Evolutionary conservation across 179 eudicot species (phyloP).

Genomic region (Pouteria campechiana): DNA sequence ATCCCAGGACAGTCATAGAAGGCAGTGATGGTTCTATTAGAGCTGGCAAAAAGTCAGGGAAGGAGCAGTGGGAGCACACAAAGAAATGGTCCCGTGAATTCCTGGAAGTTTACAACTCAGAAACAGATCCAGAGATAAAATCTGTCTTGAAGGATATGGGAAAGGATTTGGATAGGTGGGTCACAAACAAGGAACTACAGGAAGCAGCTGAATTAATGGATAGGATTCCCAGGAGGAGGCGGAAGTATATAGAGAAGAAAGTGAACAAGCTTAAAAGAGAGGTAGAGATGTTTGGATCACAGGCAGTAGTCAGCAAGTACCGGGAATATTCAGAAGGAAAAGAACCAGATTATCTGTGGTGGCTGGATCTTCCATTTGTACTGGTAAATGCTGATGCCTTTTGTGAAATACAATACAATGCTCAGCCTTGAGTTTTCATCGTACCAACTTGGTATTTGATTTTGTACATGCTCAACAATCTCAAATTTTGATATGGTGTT

Average conservation of each 20-base stretch:
- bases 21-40: constrained; percentile 75
- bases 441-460: too few relatives aligned
- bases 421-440: too few relatives aligned
- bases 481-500: too few relatives aligned
- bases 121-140: constrained; percentile 71
- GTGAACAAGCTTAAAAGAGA: constrained; percentile 71
- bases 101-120: constrained; percentile 67
- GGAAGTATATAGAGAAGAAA: constrained; percentile 49
- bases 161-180: constrained; percentile 92
- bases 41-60: constrained; percentile 76
- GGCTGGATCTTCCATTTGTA: constrained; percentile 86
- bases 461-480: too few relatives aligned
- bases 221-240: constrained; percentile 43
- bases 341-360: constrained; percentile 90
- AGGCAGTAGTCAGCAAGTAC: constrained; percentile 84
- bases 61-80: constrained; percentile 90
- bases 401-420: too few relatives aligned
- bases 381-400: constrained; percentile 48
- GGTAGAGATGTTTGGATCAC: constrained; percentile 88
- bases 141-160: constrained; percentile 78
- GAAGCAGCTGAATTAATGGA: constrained; percentile 64
- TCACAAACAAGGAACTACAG: constrained; percentile 73
- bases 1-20: constrained; percentile 59
- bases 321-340: constrained; percentile 67
- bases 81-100: constrained; percentile 90